Conservation (phyloP, 2,329 filamentous ascomycete genomes). For the Leptographium lundbergii region DNA sequence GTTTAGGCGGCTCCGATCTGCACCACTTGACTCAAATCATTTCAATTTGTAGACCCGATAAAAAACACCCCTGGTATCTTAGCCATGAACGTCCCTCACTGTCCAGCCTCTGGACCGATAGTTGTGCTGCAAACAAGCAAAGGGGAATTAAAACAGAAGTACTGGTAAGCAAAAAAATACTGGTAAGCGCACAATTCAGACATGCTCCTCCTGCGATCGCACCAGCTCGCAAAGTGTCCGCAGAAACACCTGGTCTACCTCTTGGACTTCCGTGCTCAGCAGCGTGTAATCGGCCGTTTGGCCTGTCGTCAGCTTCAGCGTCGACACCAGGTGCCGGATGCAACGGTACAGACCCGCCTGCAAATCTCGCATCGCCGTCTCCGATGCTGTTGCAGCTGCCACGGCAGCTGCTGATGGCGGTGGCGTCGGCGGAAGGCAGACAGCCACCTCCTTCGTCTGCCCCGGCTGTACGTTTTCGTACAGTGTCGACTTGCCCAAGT, state of each 20-base stretch:
- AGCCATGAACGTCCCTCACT: too few species aligned
- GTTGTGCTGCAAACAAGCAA: not conserved
- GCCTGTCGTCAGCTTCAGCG: conserved; percentile 22
- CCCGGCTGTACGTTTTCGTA: not conserved
- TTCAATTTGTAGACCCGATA: too few species aligned
- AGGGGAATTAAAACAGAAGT: not conserved
- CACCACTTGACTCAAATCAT: too few species aligned
- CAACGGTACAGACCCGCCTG: conserved; percentile 37
- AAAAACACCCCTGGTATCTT: too few species aligned
- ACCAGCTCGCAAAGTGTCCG: conserved; percentile 29
- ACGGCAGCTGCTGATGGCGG: not conserved
- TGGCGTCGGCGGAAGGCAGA: not conserved
- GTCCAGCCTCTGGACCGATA: too few species aligned
- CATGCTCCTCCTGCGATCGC: conserved; percentile 24
- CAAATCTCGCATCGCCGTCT: conserved; percentile 26
- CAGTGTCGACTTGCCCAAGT: not conserved
- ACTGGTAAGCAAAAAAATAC: not conserved
- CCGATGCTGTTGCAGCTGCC: not conserved
- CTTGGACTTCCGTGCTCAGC: conserved; percentile 11
- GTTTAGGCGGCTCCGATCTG: too few species aligned
- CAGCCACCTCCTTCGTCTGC: not conserved
- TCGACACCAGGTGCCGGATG: conserved; percentile 36
- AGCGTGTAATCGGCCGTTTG: conserved; percentile 7
- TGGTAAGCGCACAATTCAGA: not conserved
- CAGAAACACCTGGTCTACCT: conserved; percentile 24